Percentiles rank a stretch among this genome's conserved stretches.
These are phyloP conservation scores for Colletotrichum phormii DNA, from an alignment of 2,329 filamentous ascomycete species.

Conservation along the genomic window DNA sequence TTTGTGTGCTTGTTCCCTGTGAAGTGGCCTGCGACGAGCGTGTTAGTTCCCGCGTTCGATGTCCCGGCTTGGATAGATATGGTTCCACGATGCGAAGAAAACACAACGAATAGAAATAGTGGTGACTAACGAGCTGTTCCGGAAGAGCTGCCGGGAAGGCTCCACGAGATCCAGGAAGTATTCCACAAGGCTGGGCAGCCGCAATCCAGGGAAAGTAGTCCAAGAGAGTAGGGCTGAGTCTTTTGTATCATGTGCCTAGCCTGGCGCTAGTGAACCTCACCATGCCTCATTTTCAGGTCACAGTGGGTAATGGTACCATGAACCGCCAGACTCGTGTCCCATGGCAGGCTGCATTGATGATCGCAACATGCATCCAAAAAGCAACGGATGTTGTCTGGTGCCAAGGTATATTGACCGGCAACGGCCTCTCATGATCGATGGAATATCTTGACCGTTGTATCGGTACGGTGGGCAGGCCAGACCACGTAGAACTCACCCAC, in stretches of 20 bases:
- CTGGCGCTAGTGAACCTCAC: not conserved
- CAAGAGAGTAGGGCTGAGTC: not conserved
- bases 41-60: constrained; percentile 29
- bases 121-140: constrained; percentile 35
- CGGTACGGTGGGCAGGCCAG: not conserved
- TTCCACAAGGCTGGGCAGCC: constrained; percentile 6
- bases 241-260: not conserved
- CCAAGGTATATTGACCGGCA: not conserved
- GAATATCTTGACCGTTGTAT: not conserved
- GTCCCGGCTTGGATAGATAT: not conserved
- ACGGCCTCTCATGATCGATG: constrained; percentile 4
- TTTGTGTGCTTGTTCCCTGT: not conserved
- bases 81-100: not conserved
- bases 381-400: not conserved
- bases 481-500: constrained; percentile 25
- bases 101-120: constrained; percentile 21
- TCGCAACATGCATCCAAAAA: constrained; percentile 4
- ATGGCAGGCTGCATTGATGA: constrained; percentile 30
- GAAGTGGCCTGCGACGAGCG: not conserved
- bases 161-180: constrained; percentile 6
- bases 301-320: not conserved
- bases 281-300: not conserved
- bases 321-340: constrained; percentile 36
- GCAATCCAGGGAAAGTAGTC: not conserved
- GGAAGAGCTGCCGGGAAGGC: not conserved